A percentile compares a stretch with the other conserved stretches of the same genome.
Evolutionary conservation across 306 rosid genomes (phyloP).

Genomic region (Cucurbita pepo): DNA sequence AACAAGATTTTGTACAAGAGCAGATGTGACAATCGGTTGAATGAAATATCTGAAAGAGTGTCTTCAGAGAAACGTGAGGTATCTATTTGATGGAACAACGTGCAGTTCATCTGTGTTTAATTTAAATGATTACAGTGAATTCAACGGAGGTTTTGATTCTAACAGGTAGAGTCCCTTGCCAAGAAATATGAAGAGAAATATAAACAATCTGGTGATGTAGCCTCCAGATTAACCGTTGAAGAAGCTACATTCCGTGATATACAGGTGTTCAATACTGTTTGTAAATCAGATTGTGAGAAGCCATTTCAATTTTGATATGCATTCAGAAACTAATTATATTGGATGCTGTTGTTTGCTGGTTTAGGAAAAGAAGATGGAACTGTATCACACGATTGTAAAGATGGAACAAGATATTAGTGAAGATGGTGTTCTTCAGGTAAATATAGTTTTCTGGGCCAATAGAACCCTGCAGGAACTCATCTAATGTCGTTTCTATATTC

Average conservation of each 20-base stretch:
- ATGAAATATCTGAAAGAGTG: constrained; percentile 74
- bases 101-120: constrained; percentile 9
- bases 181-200: constrained; percentile 90
- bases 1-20: constrained; percentile 88
- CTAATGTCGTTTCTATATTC: constrained; percentile 7
- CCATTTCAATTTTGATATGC: neutral
- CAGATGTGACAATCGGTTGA: constrained; percentile 90
- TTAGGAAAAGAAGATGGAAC: constrained; percentile 60
- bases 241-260: constrained; percentile 89
- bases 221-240: constrained; percentile 80
- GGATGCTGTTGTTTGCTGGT: neutral
- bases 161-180: constrained; percentile 63
- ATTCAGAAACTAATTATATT: neutral
- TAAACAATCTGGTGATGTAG: constrained; percentile 79
- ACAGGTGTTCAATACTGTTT: constrained; percentile 35
- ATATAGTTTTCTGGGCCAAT: constrained; percentile 3
- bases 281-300: neutral
- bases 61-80: constrained; percentile 78
- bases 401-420: constrained; percentile 59
- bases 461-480: constrained; percentile 5
- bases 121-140: constrained; percentile 5
- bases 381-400: constrained; percentile 71
- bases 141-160: constrained; percentile 4
- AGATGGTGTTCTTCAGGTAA: constrained; percentile 60
- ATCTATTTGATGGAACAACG: constrained; percentile 20